A percentile compares a stretch with the other conserved stretches of the same genome.
Evolutionary conservation across 2,329 filamentous ascomycete genomes (phyloP).

Genomic region (Exophiala sideris): DNA sequence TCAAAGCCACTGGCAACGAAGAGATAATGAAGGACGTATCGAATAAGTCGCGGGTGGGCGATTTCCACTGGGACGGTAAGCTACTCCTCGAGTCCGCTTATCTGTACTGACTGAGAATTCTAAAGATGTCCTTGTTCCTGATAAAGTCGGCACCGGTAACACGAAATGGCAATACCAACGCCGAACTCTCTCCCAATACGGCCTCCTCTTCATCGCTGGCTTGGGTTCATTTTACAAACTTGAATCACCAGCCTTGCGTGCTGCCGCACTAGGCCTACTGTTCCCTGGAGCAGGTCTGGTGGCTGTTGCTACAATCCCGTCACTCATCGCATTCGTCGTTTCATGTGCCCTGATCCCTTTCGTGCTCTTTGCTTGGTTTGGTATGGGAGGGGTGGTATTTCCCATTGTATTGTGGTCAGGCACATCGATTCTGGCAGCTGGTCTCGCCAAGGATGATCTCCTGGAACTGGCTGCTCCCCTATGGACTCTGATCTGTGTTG

Average conservation of each 20-base stretch:
- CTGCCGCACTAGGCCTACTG: constrained; percentile 5
- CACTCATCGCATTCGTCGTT: constrained; percentile 10
- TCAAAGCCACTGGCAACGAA: no score
- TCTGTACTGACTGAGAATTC: no score
- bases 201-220: constrained; percentile 11
- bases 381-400: constrained; percentile 19
- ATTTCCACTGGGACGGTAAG: no score
- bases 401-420: constrained; percentile 19
- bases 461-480: constrained; percentile 9
- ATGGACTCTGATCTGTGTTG: constrained; percentile 8
- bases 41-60: no score
- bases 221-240: constrained; percentile 18
- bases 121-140: constrained; percentile 19
- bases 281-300: constrained; percentile 21
- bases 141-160: constrained; percentile 17
- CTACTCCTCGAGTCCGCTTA: no score
- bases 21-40: no score
- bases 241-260: constrained; percentile 15
- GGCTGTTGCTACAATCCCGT: constrained; percentile 16
- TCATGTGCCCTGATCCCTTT: constrained; percentile 18
- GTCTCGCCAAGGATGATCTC: constrained; percentile 13
- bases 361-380: constrained; percentile 22
- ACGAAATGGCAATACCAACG: constrained; percentile 21
- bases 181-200: constrained; percentile 19
- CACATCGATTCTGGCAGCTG: constrained; percentile 10